Evolutionary conservation across 495 filamentous ascomycete species (phyloP), one percentile per base, ranked within the genome.

Genomic region (Penicillium longicatenatum): DNA sequence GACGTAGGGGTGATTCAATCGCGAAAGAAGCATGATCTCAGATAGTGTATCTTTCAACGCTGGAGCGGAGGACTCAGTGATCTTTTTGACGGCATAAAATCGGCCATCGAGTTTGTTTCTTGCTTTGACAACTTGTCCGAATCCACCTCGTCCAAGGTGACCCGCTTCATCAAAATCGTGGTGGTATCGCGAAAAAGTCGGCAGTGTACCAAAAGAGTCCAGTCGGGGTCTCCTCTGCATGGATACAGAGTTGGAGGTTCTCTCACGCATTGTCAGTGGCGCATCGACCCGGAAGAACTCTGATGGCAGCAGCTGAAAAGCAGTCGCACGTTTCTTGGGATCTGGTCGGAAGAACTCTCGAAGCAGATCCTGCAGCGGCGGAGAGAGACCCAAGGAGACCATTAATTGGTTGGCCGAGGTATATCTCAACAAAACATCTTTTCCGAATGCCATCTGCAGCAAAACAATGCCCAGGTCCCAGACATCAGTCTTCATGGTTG

Each of bases 71-170:
- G 86, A 87, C 59, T 93, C 88, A 21, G 86, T 90, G 52, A 98
- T 95, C 66, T 97, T 97, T 71, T 98, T 98, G 59, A 98, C 86
- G 4, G 94, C 94, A 79, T 98, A 98, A 11, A 95, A 84, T 51
- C 89, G 88, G 9, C 91, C 90, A 72, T 98, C 93, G 7, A 97
- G 82, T 71, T 92, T 95, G 64, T 97, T 96, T 55, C 95, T 83
- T 7, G 94, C 93, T 69, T 93, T 92, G 43, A 98, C 92, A n/a
- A 98, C 94, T 74, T 97, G 90, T 29, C 95, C 94, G 71, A 95
- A 98, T 2, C 93, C 95, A 16, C 94, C 94, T 72, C 91, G 94
- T 24, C 95, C 94, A 19, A 98, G 77, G 2, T 88, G 85, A 17
- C 91, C 92, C 57, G 90, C 85, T 71, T 98, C 93, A 20, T 90